These are phyloP conservation scores for Daldinia decipiens DNA, from an alignment of 495 filamentous ascomycete species.

Conservation along the genomic window DNA sequence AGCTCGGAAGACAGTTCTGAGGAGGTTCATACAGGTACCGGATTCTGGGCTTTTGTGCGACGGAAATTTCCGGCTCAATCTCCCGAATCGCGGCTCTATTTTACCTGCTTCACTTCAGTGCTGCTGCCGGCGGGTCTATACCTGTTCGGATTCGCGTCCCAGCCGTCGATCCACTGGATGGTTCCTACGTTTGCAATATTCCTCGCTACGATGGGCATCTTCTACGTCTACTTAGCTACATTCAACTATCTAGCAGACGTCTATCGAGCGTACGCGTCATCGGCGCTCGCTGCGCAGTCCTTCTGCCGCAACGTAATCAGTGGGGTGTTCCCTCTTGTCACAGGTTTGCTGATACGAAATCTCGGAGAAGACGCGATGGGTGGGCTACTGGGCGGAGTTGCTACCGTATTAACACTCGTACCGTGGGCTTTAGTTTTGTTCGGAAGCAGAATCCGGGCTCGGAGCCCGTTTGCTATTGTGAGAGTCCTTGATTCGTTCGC, in stretches of 20 bases:
- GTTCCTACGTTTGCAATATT: slow-evolving; percentile 75
- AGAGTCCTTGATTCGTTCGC: neutral
- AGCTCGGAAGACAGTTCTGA: slow-evolving; percentile 14
- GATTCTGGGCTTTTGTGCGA: slow-evolving; percentile 53
- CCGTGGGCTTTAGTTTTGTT: slow-evolving; percentile 88
- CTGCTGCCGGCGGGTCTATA: slow-evolving; percentile 73
- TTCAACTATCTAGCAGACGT: slow-evolving; percentile 97
- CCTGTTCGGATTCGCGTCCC: slow-evolving; percentile 82
- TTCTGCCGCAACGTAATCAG: slow-evolving; percentile 87
- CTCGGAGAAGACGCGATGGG: slow-evolving; percentile 78
- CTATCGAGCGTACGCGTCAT: slow-evolving; percentile 85
- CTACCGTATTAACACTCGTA: slow-evolving; percentile 74
- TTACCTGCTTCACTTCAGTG: slow-evolving; percentile 76
- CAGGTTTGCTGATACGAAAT: slow-evolving; percentile 73
- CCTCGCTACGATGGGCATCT: slow-evolving; percentile 87
- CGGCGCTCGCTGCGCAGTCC: slow-evolving; percentile 86
- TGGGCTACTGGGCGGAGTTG: slow-evolving; percentile 80
- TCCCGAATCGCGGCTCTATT: slow-evolving; percentile 85
- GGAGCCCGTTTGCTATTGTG: slow-evolving; percentile 76
- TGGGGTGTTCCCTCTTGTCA: slow-evolving; percentile 83
- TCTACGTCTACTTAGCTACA: slow-evolving; percentile 85
- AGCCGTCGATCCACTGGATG: slow-evolving; percentile 76
- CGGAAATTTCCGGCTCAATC: slow-evolving; percentile 58
- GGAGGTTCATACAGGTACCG: slow-evolving; percentile 10
- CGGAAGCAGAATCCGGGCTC: slow-evolving; percentile 79